Base-by-base conservation (phyloP, 805 yeast genomes). In the Clavispora vitiphila region DNA sequence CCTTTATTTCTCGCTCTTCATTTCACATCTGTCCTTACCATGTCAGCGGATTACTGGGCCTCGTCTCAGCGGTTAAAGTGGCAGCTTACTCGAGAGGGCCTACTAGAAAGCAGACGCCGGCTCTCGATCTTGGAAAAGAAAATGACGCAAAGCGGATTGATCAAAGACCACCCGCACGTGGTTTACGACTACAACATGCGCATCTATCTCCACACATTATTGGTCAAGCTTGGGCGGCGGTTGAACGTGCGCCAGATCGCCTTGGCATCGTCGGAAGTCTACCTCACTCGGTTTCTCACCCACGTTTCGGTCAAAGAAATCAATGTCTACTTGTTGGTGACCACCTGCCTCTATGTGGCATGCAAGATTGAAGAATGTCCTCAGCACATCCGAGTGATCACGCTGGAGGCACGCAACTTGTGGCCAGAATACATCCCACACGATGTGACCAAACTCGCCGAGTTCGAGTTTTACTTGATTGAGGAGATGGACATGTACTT, bases 341-440 rank as follows among this genome's bases (percentile, higher is more conserved):
- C 99, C 0, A 81, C 98, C 0, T 81, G 93, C 50, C 72, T 91
- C 2, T 93, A 93, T 55, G 72, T 93, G 23, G 90, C 97, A 0
- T 85, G 96, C 65, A 91, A 93, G 58, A 84, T 89, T 25, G 98
- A 93, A 60, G 99, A 93, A 61, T 83, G 87, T 52, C 98, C 99
- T 1, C 95, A 86, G 56, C 97, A 93, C 57, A 88, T 93, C 8
- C 67, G 96, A 41, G 78, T 90, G 1, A 74, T 93, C 8, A 77
- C 87, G 18, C 73, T 81, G 15, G 98, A 91, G 57, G 93, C 97
- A 2, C 67, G 96, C 40, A 83, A 83, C 29, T 65, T 88, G 30
- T 91, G 98, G 98, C 97, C 98, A 0, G 96, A 90, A 55, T 87
- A 81, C 54, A 83, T 91, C 27, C 95, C 97, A 0, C 88, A 85